Percentiles rank a stretch among this genome's conserved stretches.
phyloP scores from a whole-genome alignment of 2,329 filamentous ascomycete species.

The Botrytis pseudocinerea region DNA sequence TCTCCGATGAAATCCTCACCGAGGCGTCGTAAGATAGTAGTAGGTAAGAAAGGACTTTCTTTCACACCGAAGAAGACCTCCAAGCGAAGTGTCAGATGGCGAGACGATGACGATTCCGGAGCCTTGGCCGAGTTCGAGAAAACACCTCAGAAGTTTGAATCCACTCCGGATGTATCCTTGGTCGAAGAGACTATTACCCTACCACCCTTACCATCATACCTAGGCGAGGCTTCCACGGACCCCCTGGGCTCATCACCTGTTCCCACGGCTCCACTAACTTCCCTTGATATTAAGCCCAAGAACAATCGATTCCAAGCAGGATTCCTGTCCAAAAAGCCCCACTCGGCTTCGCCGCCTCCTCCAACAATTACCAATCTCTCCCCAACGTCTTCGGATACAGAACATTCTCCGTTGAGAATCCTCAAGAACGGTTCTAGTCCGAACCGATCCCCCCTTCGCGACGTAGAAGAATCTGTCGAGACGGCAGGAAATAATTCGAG shows the following conservation, averaged over 20 bases:
- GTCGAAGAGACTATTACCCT: constrained; percentile 47
- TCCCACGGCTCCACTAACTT: constrained; percentile 57
- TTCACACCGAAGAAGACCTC: constrained; percentile 81
- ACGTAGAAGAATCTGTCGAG: constrained; percentile 40
- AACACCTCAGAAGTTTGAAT: constrained; percentile 72
- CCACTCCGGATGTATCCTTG: constrained; percentile 57
- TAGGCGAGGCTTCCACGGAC: constrained; percentile 42
- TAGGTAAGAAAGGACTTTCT: constrained; percentile 69
- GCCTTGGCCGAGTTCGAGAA: constrained; percentile 87
- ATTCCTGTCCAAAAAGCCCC: constrained; percentile 68
- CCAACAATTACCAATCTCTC: constrained; percentile 60
- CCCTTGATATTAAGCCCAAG: constrained; percentile 62
- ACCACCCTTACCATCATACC: constrained; percentile 56
- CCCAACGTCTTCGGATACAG: constrained; percentile 49
- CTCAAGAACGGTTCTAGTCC: constrained; percentile 52
- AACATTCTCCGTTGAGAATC: constrained; percentile 56
- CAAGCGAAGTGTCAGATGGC: constrained; percentile 85
- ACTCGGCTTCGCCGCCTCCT: constrained; percentile 59
- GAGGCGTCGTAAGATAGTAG: constrained; percentile 68
- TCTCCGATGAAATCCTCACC: constrained; percentile 78
- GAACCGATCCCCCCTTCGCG: constrained; percentile 48
- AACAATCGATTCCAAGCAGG: constrained; percentile 83
- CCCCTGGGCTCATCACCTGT: constrained; percentile 53
- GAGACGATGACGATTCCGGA: constrained; percentile 85
- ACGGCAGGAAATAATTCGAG: constrained; percentile 43